Conservation (phyloP, 768 basidiomycete genomes). For the Leccinum truebloodii region DNA sequence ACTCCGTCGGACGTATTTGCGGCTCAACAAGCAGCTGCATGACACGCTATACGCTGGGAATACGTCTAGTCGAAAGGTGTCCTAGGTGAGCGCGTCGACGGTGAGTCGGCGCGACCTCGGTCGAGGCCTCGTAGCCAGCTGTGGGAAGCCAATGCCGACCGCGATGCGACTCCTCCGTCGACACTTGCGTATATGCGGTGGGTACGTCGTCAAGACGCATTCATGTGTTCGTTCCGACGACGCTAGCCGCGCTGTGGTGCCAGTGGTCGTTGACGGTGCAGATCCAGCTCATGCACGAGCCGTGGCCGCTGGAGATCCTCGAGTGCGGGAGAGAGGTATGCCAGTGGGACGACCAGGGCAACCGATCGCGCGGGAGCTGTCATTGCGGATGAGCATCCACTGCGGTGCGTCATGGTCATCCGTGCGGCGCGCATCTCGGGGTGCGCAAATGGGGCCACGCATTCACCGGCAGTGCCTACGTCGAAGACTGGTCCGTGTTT, state of each 20-base stretch:
- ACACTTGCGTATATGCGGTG: constrained; percentile 85
- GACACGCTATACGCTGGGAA: constrained; percentile 54
- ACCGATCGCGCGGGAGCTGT: constrained; percentile 79
- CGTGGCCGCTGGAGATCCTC: constrained; percentile 93
- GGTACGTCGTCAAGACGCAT: constrained; percentile 99
- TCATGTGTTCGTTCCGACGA: constrained; percentile 97
- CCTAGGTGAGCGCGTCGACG: constrained; percentile 55
- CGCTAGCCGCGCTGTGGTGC: constrained; percentile 75
- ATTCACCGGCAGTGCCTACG: too few species aligned
- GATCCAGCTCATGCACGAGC: constrained; percentile 71
- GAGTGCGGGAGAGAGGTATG: constrained; percentile 80
- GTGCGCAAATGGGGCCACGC: constrained; percentile 67
- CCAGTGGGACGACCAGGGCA: constrained; percentile 56
- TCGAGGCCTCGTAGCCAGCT: constrained; percentile 67
- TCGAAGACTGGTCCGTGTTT: too few species aligned
- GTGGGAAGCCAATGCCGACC: constrained; percentile 96
- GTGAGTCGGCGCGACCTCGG: constrained; percentile 28
- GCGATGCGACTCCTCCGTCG: constrained; percentile 89
- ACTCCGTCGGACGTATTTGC: constrained; percentile 83
- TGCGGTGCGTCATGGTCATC: constrained; percentile 95
- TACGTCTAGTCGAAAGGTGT: constrained; percentile 64
- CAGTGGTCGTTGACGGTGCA: constrained; percentile 87
- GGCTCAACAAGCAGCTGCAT: constrained; percentile 80
- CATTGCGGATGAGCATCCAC: constrained; percentile 98
- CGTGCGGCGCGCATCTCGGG: constrained; percentile 84